Base-by-base conservation (phyloP, 208 protist genomes). In the Trichomonas gallinae region DNA sequence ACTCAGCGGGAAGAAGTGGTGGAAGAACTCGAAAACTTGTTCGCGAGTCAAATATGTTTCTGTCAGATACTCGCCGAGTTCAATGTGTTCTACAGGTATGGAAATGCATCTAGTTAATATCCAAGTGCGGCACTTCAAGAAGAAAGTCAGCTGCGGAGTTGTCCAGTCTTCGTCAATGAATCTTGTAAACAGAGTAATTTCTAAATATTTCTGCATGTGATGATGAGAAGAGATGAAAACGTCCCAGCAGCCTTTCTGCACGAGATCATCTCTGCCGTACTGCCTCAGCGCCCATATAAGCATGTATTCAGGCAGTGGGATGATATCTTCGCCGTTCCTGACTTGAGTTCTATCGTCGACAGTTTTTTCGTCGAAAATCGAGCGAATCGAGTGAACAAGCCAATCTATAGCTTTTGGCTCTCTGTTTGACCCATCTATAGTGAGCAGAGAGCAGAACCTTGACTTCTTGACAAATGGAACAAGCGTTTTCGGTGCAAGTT, bases 241-340 rank as follows among this genome's bases (percentile, higher is more conserved):
- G 15, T 93, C 87, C 87, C 87, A 93, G 51, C 87, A 93, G 15
- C 87, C 87, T 31, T 93, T 93, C 51, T 93, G 87, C 11, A 93
- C 45, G 34, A 93, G 38, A 51, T 93, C 87, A 58, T 42, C 40
- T 38, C 45, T 23, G 51, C 87, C 87, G 44, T 49, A 93, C 45
- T 93, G 87, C 4, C 87, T 42, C 15, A 93, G 44, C 13, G 87
- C 87, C 87, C 87, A 93, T 44, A 38, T 51, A 17, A 93, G 38
- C 17, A 93, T 23, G 31, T 93, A 93, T 51, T 93, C 87, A 17
- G 87, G 87, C 11, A 93, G n/a, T 38, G 15, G 15, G 23, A 93
- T 51, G 13, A 93, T 51, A 38, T 34, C 13, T 38, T 93, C 13
- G 17, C 15, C 44, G 46, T 89, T 40, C 2, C 83, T 1, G 26